phyloP scores from a whole-genome alignment of 352 stramenopile species.

The Pythium phragmiticola region DNA sequence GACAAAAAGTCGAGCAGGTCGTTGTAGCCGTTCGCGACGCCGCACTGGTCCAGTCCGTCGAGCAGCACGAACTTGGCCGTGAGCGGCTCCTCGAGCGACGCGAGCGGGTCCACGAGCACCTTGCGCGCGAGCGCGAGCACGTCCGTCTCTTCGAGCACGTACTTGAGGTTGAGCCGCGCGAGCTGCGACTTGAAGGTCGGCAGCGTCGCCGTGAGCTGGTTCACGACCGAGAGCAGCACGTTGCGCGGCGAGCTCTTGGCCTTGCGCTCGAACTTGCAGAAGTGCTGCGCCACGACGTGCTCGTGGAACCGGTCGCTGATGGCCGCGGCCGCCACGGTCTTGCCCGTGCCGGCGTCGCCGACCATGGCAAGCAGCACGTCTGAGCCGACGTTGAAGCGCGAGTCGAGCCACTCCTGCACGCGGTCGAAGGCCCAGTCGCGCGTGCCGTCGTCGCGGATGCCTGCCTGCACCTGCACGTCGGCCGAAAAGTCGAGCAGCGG shows the following conservation, averaged over 20 bases:
- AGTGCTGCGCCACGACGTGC: conserved; percentile 63
- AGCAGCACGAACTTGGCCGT: conserved; percentile 64
- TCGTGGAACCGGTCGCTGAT: conserved; percentile 53
- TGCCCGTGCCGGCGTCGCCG: conserved; percentile 66
- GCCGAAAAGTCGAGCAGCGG: conserved; percentile 64
- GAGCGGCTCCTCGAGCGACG: conserved; percentile 60
- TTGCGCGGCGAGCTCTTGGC: conserved; percentile 68
- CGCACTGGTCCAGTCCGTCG: conserved; percentile 77
- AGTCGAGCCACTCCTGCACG: conserved; percentile 78
- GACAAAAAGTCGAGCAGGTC: conserved; percentile 72
- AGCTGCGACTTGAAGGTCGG: conserved; percentile 81
- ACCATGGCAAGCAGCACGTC: conserved; percentile 68
- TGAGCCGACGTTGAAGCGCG: conserved; percentile 55
- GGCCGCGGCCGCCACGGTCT: conserved; percentile 58
- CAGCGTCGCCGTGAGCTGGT: conserved; percentile 68
- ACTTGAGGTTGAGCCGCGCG: conserved; percentile 76
- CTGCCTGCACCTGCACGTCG: conserved; percentile 46
- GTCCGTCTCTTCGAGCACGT: conserved; percentile 79
- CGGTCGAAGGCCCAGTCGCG: conserved; percentile 66
- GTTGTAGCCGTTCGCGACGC: conserved; percentile 37
- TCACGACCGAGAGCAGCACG: conserved; percentile 77
- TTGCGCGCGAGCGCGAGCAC: conserved; percentile 64
- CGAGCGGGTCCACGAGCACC: conserved; percentile 72
- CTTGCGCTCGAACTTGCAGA: conserved; percentile 79
- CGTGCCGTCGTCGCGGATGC: conserved; percentile 41